phyloP scores from a whole-genome alignment of 73 alveolate genomes.

The Paramecium biaurelia region DNA sequence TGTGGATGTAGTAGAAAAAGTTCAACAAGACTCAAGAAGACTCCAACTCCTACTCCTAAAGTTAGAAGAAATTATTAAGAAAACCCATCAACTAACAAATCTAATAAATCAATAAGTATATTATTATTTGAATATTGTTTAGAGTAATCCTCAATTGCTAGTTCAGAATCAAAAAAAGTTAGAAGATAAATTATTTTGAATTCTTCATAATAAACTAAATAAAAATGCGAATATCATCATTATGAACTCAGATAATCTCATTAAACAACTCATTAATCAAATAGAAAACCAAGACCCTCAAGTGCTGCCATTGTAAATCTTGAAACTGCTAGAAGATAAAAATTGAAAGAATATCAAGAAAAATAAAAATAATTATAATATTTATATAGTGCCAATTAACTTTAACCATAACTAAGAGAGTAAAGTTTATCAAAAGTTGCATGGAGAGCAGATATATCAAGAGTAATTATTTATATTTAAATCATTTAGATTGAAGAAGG shows the following conservation, averaged over 20 bases:
- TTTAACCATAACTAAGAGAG: not conserved
- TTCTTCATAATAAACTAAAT: not conserved
- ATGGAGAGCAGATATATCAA: constrained; percentile 14
- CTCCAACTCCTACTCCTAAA: constrained; percentile 30
- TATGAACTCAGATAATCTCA: not conserved
- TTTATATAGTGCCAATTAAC: not conserved
- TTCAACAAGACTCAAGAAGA: not conserved
- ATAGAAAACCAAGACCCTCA: not conserved
- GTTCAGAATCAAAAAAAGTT: not conserved
- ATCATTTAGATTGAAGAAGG: not conserved
- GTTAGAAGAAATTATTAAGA: not conserved
- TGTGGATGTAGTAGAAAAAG: constrained; percentile 11
- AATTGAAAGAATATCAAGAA: not conserved
- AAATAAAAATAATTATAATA: not conserved
- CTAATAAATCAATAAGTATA: not conserved
- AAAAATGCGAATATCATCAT: not conserved
- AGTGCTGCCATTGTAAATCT: not conserved
- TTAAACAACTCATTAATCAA: not conserved
- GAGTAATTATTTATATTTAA: not conserved
- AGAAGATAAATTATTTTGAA: not conserved
- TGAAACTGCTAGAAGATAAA: not conserved
- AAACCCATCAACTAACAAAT: not conserved
- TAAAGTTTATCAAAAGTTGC: not conserved
- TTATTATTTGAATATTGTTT: not conserved
- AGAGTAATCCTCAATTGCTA: not conserved